phyloP scores from a whole-genome alignment of 331 rosid genomes.

The Phaseolus coccineus region DNA sequence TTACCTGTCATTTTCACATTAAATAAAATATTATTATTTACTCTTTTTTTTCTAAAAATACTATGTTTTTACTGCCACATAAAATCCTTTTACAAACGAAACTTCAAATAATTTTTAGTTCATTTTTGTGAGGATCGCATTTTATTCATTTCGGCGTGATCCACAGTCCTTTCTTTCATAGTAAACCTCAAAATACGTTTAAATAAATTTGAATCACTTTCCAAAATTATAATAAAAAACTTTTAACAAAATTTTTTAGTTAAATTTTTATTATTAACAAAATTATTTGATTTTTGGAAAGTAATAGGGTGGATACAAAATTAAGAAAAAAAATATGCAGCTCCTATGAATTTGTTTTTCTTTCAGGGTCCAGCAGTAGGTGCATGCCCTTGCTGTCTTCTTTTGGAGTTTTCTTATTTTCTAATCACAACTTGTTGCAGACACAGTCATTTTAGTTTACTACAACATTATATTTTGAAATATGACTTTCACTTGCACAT shows the following conservation, averaged over 20 bases:
- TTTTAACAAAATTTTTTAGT: no score
- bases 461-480: no score
- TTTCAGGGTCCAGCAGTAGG: not conserved
- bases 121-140: not conserved
- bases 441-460: not conserved
- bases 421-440: not conserved
- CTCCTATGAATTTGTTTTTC: not conserved
- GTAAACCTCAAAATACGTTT: not conserved
- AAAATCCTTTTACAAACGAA: no score
- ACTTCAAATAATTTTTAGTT: not conserved
- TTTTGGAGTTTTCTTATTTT: not conserved
- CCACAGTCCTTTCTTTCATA: not conserved
- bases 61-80: no score
- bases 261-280: no score
- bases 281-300: no score
- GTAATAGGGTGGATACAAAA: no score
- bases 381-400: not conserved
- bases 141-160: not conserved
- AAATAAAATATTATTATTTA: no score
- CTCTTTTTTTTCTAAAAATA: no score
- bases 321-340: no score
- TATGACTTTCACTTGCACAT: no score
- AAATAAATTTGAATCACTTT: not conserved
- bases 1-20: not conserved
- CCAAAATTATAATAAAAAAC: not conserved